Conservation (phyloP, 164 flowering plant genomes). For the Berberis thunbergii region DNA sequence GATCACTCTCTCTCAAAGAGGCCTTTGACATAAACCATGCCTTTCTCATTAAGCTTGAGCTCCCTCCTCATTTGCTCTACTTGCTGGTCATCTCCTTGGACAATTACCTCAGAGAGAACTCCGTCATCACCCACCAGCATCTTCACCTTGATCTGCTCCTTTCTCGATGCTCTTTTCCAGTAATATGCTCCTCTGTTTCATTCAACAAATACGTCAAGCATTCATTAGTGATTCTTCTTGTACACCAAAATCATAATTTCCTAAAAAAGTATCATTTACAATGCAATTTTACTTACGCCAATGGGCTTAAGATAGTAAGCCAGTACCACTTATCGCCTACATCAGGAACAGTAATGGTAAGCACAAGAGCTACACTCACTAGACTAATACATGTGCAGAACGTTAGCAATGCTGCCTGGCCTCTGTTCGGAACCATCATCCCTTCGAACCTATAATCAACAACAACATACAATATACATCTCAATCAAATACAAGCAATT, state of each 20-base stretch:
- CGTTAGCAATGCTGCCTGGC: conserved; percentile 90
- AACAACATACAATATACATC: not conserved
- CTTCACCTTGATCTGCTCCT: conserved; percentile 87
- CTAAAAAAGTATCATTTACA: not conserved
- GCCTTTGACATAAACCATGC: conserved; percentile 96
- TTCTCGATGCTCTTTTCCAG: conserved; percentile 84
- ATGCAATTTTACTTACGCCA: conserved; percentile 53
- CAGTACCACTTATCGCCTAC: conserved; percentile 77
- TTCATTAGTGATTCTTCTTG: not conserved
- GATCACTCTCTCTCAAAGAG: conserved; percentile 56
- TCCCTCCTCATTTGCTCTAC: conserved; percentile 87
- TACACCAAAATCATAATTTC: not conserved
- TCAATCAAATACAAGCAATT: not conserved
- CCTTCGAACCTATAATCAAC: conserved; percentile 75
- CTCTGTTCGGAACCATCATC: conserved; percentile 78
- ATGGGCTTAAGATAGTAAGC: conserved; percentile 72
- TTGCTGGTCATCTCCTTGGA: conserved; percentile 94
- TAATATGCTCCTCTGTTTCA: conserved; percentile 68
- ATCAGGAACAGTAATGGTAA: conserved; percentile 83
- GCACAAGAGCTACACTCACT: conserved; percentile 90
- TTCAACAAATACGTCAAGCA: not conserved
- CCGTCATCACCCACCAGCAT: conserved; percentile 69
- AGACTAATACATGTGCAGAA: conserved; percentile 94
- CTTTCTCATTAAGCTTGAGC: conserved; percentile 78
- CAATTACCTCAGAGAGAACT: conserved; percentile 60